Evolutionary conservation across 2,329 filamentous ascomycete species (phyloP), one percentile per base, ranked within the genome.

Genomic region (Calycina marina): DNA sequence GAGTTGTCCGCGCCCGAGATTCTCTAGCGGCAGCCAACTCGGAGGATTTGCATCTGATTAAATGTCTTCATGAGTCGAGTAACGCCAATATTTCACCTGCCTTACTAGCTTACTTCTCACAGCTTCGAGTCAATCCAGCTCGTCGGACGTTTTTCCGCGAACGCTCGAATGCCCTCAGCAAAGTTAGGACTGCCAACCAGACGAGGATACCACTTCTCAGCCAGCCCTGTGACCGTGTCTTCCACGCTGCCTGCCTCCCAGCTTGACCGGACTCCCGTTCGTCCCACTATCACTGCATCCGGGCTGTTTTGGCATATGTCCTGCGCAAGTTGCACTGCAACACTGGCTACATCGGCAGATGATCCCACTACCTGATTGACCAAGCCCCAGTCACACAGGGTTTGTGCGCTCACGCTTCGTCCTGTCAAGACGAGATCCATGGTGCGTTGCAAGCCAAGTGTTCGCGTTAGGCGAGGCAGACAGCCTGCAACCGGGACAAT

Each of bases 131-230:
- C 59, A 47, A 57, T 65, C 77, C 77, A 84, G 18, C 61, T 59
- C 3, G 78, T 68, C 55, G 66, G 63, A 47, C 77, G 60, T 62
- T 74, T 81, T 63, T 83, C 77, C 14, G 77, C 72, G 59, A 85
- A 86, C 36, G 78, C 79, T 54, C 53, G 57, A 12, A 85, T 59
- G 0, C 80, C 80, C 56, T 85, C 79, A 32, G 65, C 66, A 52
- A 82, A 72, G 53, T 86, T 86, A 42, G 77, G 72, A 0, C 71
- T 76, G 2, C 59, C 62, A 36, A 73, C 61, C 32, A 85, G 58
- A 35, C 58, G 58, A 32, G 58, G 60, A 43, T 67, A 73, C 58
- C 72, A 66, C 1, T 64, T 63, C 28, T 68, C 61, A n/a, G 65
- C 36, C 35, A 78, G 50, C 38, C 22, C 28, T 17, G 33, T 31